Percentiles rank a stretch among this genome's conserved stretches.
Evolutionary conservation across 306 rosid species (phyloP).

Genomic region (Carpinus fangiana): DNA sequence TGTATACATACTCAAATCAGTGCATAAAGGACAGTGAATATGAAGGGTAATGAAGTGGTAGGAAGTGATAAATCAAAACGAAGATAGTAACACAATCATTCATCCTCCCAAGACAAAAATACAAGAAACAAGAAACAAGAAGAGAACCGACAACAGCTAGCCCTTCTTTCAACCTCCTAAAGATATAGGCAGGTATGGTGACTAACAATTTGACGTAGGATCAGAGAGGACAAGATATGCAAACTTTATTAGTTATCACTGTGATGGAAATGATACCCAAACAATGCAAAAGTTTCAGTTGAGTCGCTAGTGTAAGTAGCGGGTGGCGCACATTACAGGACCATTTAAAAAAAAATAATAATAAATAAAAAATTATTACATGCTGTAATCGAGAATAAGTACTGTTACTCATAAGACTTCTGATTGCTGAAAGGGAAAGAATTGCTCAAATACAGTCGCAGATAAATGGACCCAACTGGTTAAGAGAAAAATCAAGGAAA

Average conservation of each 20-base stretch:
- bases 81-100: background rate
- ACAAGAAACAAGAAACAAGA: background rate
- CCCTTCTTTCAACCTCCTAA: background rate
- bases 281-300: background rate
- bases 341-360: no score
- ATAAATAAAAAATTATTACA: no score
- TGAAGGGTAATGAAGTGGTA: background rate
- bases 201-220: no score
- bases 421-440: no score
- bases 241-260: background rate
- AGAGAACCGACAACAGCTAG: background rate
- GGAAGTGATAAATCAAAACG: background rate
- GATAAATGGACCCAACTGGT: no score
- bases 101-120: slow-evolving; percentile 1
- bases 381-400: no score
- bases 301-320: background rate
- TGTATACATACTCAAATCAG: background rate
- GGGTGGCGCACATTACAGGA: background rate
- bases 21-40: slow-evolving; percentile 4
- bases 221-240: background rate
- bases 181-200: background rate
- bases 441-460: no score
- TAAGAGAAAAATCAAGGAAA: no score
- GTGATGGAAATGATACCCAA: slow-evolving; percentile 4
- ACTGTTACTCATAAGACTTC: no score